phyloP scores from a whole-genome alignment of 1,139 yeast species.

The Saccharomycopsis hybrid region DNA sequence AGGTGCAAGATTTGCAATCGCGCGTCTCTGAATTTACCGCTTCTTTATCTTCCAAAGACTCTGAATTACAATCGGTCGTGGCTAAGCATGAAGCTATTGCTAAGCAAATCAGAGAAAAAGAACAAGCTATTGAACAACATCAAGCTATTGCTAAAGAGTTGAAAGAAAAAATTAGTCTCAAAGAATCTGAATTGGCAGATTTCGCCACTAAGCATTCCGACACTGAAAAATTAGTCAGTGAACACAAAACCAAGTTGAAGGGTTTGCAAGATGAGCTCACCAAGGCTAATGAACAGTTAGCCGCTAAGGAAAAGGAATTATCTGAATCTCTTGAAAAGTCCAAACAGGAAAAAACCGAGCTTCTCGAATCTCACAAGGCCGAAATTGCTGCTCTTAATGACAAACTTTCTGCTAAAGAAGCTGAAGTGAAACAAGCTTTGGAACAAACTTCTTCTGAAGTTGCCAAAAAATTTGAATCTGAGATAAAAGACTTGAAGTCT shows the following conservation, averaged over 20 bases:
- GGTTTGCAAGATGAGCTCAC: not conserved
- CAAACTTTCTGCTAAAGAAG: conserved; percentile 1
- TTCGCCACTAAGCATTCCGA: conserved; percentile 3
- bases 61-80: conserved; percentile 4
- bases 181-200: conserved; percentile 8
- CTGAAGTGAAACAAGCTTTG: not conserved
- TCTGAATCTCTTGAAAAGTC: conserved; percentile 1
- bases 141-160: conserved; percentile 13
- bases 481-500: conserved; percentile 4
- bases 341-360: conserved; percentile 4
- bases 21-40: not conserved
- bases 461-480: not conserved
- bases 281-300: not conserved
- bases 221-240: not conserved
- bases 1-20: not conserved
- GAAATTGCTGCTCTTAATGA: conserved; percentile 1
- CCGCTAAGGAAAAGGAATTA: conserved; percentile 1
- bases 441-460: not conserved
- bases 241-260: not conserved
- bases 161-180: conserved; percentile 4
- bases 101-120: conserved; percentile 10
- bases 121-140: conserved; percentile 10
- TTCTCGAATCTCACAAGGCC: conserved; percentile 10
- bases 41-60: not conserved
- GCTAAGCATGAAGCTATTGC: conserved; percentile 15